phyloP scores from a whole-genome alignment of 768 basidiomycete genomes.

The Naganishia vishniacii region DNA sequence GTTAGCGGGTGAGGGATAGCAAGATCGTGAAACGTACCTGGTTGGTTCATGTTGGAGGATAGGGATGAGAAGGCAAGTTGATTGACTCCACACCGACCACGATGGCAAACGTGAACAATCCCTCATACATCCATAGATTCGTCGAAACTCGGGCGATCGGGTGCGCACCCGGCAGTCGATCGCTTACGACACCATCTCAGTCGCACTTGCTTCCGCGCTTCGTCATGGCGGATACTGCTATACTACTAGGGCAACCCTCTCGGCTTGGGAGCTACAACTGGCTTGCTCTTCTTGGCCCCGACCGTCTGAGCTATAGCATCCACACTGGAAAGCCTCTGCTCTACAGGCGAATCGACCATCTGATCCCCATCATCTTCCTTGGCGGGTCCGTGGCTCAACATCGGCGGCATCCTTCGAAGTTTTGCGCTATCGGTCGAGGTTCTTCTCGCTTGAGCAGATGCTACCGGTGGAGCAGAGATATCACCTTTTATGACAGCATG shows the following conservation, averaged over 20 bases:
- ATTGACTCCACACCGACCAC: too few relatives aligned
- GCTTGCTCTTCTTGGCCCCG: slow-evolving; percentile 1
- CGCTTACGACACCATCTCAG: not conserved
- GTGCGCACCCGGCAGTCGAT: not conserved
- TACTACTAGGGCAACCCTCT: not conserved
- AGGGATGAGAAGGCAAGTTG: too few relatives aligned
- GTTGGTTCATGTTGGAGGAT: slow-evolving; percentile 6
- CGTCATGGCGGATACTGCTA: not conserved
- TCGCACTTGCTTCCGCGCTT: not conserved
- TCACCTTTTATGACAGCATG: not conserved
- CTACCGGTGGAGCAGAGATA: not conserved
- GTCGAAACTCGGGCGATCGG: not conserved
- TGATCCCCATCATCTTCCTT: not conserved
- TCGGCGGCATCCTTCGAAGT: slow-evolving; percentile 1
- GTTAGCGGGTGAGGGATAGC: not conserved
- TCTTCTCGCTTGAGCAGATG: not conserved
- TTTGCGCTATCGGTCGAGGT: not conserved
- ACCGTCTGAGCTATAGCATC: too few relatives aligned
- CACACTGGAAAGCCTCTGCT: too few relatives aligned
- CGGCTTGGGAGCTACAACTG: slow-evolving; percentile 5
- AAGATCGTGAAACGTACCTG: not conserved
- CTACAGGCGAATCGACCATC: too few relatives aligned
- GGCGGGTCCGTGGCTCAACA: not conserved
- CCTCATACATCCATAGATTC: not conserved
- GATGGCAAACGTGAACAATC: not conserved